Conservation (phyloP, 1,284 basidiomycete species). For the Rhizoctonia solani region DNA sequence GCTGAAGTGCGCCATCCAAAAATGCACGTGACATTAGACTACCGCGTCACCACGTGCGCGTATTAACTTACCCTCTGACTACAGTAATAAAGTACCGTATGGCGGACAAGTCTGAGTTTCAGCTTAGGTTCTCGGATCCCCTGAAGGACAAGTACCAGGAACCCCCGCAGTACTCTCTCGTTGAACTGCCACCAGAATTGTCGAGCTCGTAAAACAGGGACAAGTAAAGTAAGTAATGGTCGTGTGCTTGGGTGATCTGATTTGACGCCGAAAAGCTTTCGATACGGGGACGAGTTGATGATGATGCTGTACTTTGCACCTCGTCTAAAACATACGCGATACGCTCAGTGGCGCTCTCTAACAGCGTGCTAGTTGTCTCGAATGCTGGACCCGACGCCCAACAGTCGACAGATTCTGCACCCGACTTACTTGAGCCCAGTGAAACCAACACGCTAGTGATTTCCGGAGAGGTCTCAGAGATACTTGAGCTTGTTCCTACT, state of each 20-base stretch:
- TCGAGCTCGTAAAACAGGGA: constrained; percentile 35
- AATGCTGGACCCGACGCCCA: constrained; percentile 42
- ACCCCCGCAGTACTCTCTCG: constrained; percentile 56
- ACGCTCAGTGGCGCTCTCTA: constrained; percentile 82
- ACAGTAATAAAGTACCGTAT: neutral
- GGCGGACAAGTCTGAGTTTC: neutral
- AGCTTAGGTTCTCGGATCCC: constrained; percentile 16
- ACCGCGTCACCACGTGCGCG: no score
- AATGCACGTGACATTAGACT: no score
- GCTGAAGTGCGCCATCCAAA: no score
- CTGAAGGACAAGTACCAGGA: constrained; percentile 4
- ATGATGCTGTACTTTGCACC: constrained; percentile 90
- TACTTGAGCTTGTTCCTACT: constrained; percentile 73
- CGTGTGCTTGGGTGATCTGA: neutral
- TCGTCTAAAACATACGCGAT: constrained; percentile 74
- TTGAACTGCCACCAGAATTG: constrained; percentile 56
- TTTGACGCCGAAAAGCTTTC: constrained; percentile 55
- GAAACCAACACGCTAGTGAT: constrained; percentile 55
- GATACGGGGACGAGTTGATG: constrained; percentile 78
- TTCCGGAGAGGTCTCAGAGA: constrained; percentile 71
- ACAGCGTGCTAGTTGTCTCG: constrained; percentile 72
- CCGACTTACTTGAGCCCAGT: constrained; percentile 43
- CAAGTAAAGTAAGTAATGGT: constrained; percentile 20
- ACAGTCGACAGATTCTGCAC: constrained; percentile 42
- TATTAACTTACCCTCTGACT: no score